Percentiles rank a stretch among this genome's conserved stretches.
Evolutionary conservation across 106 monocot species (phyloP).

Genomic region (Allium cepa): DNA sequence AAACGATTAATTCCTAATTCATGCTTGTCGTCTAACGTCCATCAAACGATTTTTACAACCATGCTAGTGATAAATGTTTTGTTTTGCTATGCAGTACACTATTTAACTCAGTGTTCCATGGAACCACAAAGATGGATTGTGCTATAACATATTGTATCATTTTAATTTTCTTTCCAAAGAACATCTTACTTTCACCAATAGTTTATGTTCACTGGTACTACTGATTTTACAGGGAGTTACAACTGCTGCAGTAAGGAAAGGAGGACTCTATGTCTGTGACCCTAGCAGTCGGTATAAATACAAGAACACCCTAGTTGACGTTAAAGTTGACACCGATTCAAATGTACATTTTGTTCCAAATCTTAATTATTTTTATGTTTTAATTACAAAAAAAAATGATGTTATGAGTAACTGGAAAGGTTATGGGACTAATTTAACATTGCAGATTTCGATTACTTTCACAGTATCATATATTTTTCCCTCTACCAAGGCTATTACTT

Average conservation of each 20-base stretch:
- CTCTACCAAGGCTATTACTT: slow-evolving; percentile 62
- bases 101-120: too few relatives aligned
- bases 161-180: too few relatives aligned
- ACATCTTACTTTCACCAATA: too few relatives aligned
- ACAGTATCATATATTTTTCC: slow-evolving; percentile 55
- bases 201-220: too few relatives aligned
- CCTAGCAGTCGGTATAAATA: slow-evolving; percentile 73
- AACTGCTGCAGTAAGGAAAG: slow-evolving; percentile 84
- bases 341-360: slow-evolving; percentile 34
- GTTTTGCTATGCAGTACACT: too few relatives aligned
- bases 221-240: slow-evolving; percentile 65
- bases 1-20: too few relatives aligned
- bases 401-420: too few relatives aligned
- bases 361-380: not conserved
- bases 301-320: slow-evolving; percentile 66
- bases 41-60: too few relatives aligned
- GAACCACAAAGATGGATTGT: too few relatives aligned
- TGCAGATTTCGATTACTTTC: slow-evolving; percentile 67
- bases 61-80: too few relatives aligned
- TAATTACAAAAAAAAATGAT: not conserved
- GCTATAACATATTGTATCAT: too few relatives aligned
- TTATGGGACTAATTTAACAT: not conserved
- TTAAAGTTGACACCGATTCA: slow-evolving; percentile 86
- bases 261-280: slow-evolving; percentile 75
- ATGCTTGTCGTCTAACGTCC: too few relatives aligned